A percentile compares a stretch with the other conserved stretches of the same genome.
Evolutionary conservation across 1,139 yeast species (phyloP).

Genomic region (Geotrichum cucujoidarum): DNA sequence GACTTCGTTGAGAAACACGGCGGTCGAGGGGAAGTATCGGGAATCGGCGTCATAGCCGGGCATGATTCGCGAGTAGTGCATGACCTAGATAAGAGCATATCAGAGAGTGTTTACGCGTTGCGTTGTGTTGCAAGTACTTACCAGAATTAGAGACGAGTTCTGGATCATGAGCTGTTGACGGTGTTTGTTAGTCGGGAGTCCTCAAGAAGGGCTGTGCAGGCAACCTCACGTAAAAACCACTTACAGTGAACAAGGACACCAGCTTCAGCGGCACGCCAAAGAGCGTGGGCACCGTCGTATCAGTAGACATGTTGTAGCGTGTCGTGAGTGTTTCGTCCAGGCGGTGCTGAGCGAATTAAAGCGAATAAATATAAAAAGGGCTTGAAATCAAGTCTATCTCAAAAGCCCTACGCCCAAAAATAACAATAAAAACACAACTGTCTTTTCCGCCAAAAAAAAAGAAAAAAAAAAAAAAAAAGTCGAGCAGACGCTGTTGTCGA

Average conservation of each 20-base stretch:
- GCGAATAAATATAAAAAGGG: no score
- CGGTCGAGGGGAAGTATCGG: conserved; percentile 41
- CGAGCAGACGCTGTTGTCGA: neutral
- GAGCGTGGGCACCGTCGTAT: conserved; percentile 18
- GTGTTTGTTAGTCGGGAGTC: neutral
- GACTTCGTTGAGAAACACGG: conserved; percentile 41
- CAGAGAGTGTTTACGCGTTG: no score
- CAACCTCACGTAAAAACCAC: conserved; percentile 6
- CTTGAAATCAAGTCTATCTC: no score
- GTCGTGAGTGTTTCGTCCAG: neutral
- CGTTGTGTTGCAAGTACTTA: conserved; percentile 17
- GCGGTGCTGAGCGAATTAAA: no score
- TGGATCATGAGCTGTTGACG: conserved; percentile 32
- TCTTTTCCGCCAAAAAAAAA: no score
- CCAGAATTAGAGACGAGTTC: conserved; percentile 38
- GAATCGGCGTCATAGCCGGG: conserved; percentile 34
- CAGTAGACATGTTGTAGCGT: conserved; percentile 6
- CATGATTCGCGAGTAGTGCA: conserved; percentile 44
- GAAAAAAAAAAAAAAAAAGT: neutral
- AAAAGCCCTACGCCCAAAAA: no score
- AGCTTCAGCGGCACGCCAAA: conserved; percentile 33
- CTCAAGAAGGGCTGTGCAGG: neutral
- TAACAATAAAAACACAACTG: no score
- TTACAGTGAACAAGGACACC: conserved; percentile 33
- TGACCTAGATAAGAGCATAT: conserved; percentile 29